Percentiles rank a stretch among this genome's conserved stretches.
These are phyloP conservation scores for Auricularia auricula-judae DNA, from an alignment of 768 basidiomycete species.

Conservation along the genomic window DNA sequence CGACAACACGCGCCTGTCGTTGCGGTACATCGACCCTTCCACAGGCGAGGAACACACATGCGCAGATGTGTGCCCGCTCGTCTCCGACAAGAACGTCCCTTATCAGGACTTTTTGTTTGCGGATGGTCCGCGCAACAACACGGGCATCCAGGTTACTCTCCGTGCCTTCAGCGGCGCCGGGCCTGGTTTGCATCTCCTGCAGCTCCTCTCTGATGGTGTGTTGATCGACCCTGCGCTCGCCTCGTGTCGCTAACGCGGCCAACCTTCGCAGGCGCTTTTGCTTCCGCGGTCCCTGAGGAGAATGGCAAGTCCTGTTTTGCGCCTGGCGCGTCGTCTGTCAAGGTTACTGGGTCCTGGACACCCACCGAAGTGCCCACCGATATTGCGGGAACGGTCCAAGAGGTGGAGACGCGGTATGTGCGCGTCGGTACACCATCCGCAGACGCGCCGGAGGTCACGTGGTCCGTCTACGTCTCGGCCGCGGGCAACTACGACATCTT, in stretches of 20 bases:
- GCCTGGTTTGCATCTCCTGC: conserved; percentile 82
- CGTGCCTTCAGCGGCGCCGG: conserved; percentile 62
- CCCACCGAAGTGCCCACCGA: conserved; percentile 50
- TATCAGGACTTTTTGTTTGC: conserved; percentile 94
- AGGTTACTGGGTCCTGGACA: conserved; percentile 61
- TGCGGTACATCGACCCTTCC: conserved; percentile 68
- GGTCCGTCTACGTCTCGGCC: conserved; percentile 87
- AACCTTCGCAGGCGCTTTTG: conserved; percentile 47
- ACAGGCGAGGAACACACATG: conserved; percentile 73
- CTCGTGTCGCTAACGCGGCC: not conserved
- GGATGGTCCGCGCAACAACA: conserved; percentile 44
- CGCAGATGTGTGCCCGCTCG: conserved; percentile 66
- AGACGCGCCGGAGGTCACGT: conserved; percentile 71
- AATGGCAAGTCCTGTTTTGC: conserved; percentile 70
- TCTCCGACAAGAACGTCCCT: conserved; percentile 58
- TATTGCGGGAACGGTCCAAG: conserved; percentile 72
- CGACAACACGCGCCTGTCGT: conserved; percentile 67
- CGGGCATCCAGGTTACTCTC: conserved; percentile 81
- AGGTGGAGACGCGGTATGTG: conserved; percentile 59
- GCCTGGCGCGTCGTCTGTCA: conserved; percentile 57
- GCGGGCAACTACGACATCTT: conserved; percentile 79
- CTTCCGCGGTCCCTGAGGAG: conserved; percentile 50
- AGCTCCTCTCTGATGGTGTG: conserved; percentile 76
- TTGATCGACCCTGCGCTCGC: conserved; percentile 1
- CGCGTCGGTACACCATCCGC: conserved; percentile 49